Conservation (phyloP, 2,329 filamentous ascomycete species). For the Colletotrichum orbiculare region DNA sequence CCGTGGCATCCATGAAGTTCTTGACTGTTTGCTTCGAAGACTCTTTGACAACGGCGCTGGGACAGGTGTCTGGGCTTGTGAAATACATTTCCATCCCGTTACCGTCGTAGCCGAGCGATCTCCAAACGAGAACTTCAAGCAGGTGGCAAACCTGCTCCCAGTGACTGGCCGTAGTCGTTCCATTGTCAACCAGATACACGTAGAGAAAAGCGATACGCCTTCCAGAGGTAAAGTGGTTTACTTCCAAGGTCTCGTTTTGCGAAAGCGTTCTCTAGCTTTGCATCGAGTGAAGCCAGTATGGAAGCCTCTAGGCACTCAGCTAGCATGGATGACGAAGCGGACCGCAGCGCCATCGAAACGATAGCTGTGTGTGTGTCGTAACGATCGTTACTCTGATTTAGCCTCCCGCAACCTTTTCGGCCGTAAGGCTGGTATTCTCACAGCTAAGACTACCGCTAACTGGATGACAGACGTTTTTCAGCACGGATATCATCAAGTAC, state of each 20-base stretch:
- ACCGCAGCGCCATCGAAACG: constrained; percentile 42
- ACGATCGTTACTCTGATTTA: constrained; percentile 43
- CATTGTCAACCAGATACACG: constrained; percentile 46
- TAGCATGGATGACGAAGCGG: constrained; percentile 43
- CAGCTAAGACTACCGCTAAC: not conserved
- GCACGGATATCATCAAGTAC: constrained; percentile 20
- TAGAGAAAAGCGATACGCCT: constrained; percentile 3
- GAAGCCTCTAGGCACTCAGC: constrained; percentile 25
- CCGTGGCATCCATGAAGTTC: constrained; percentile 3
- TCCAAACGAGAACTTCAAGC: constrained; percentile 41
- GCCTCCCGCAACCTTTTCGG: constrained; percentile 39
- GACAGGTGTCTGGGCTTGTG: constrained; percentile 14
- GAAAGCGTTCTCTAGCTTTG: not conserved
- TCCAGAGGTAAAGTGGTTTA: no score
- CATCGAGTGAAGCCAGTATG: constrained; percentile 3
- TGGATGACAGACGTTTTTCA: constrained; percentile 19
- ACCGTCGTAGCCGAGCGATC: constrained; percentile 42
- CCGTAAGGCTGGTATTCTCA: not conserved
- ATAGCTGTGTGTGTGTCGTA: constrained; percentile 42
- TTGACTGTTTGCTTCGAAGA: not conserved
- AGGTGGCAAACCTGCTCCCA: constrained; percentile 41
- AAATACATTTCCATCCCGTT: constrained; percentile 43
- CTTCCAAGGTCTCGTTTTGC: constrained; percentile 13
- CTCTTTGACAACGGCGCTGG: not conserved
- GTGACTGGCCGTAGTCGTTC: constrained; percentile 39